phyloP scores from a whole-genome alignment of 805 yeast genomes.

The Candida coleopterorum region DNA sequence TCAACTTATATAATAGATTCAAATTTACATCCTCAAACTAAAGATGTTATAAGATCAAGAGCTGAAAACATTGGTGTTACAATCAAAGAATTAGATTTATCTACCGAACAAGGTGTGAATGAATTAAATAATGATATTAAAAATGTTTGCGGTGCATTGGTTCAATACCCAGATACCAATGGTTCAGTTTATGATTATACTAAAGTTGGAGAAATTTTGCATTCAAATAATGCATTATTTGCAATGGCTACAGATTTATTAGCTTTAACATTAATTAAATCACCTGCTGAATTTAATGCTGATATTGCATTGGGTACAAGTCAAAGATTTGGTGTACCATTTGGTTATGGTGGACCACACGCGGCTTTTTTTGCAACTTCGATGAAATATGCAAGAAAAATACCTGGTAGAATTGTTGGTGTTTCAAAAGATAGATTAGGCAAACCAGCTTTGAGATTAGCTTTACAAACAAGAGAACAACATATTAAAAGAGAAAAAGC shows the following conservation, averaged over 20 bases:
- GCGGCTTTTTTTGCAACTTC: slow-evolving; percentile 94
- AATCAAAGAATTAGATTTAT: slow-evolving; percentile 52
- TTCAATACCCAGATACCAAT: slow-evolving; percentile 87
- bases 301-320: slow-evolving; percentile 91
- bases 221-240: slow-evolving; percentile 66
- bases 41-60: slow-evolving; percentile 72
- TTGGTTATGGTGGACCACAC: slow-evolving; percentile 98
- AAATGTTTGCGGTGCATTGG: slow-evolving; percentile 71
- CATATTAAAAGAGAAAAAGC: slow-evolving; percentile 97
- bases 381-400: slow-evolving; percentile 78
- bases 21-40: slow-evolving; percentile 79
- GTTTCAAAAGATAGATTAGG: slow-evolving; percentile 89
- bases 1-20: slow-evolving; percentile 65
- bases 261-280: slow-evolving; percentile 78
- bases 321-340: slow-evolving; percentile 96
- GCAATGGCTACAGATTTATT: slow-evolving; percentile 89
- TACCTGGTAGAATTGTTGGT: slow-evolving; percentile 96
- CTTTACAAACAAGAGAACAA: slow-evolving; percentile 96
- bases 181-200: slow-evolving; percentile 57
- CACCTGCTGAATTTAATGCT: slow-evolving; percentile 85
- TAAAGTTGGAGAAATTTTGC: slow-evolving; percentile 60
- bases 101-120: slow-evolving; percentile 31
- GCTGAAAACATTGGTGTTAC: slow-evolving; percentile 71
- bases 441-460: slow-evolving; percentile 82
- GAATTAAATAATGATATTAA: slow-evolving; percentile 21